Evolutionary conservation across 2,329 filamentous ascomycete species (phyloP), one percentile per base, ranked within the genome.

Genomic region (Colletotrichum tabaci): DNA sequence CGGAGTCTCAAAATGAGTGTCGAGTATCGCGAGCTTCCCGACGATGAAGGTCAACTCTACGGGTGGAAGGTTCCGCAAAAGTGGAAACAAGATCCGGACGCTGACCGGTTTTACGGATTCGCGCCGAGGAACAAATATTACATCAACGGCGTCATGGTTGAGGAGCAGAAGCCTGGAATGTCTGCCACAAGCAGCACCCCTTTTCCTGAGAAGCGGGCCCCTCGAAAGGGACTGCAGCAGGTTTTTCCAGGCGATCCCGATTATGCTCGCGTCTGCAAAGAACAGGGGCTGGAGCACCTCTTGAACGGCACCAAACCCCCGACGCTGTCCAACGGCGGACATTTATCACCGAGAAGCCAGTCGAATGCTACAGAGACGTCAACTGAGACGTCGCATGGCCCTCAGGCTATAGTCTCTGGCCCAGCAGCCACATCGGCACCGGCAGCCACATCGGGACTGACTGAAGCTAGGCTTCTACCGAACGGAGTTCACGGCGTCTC

Each of bases 41-140:
- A 89, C 75, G 80, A 82, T 46, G 87, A 89, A 74, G 80, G 80
- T 7, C 82, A 86, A 72, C 78, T 84, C 23, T 75, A 77, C n/a
- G 81, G 79, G 10, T 87, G 83, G 78, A 80, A 78, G 55, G 77
- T 81, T 8, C 80, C 82, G 4, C 81, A 83, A 66, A 91, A 90
- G 77, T 92, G 88, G 88, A 90, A 86, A 77, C 81, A 84, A 65
- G 90, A 92, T 74, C 88, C 89, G 2, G 87, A 87, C 68, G 84
- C 84, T 0, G 83, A 84, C 65, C 84, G 84, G n/a, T 86, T 83
- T 69, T 81, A 85, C 53, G 84, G 84, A 4, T 90, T 89, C 76
- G 87, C 87, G 5, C 90, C 90, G 1, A 82, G 87, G 70, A 85
- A 84, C 74, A 90, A 88, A 76, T 87, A 89, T 76, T 92, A 87